Base-by-base conservation (phyloP, 306 rosid species). In the Acacia acuminata region DNA sequence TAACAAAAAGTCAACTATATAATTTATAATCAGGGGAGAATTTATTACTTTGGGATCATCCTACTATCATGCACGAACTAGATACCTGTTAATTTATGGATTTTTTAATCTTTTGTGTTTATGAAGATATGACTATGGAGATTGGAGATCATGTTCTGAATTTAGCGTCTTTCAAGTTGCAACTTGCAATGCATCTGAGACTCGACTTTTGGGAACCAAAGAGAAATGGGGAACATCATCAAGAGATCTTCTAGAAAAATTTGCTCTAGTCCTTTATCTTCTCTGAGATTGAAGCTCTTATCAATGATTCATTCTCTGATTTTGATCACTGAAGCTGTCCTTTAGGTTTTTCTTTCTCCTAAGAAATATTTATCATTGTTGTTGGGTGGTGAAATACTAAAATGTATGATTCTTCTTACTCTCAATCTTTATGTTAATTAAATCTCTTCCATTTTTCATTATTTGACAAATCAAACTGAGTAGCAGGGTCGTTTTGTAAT, bases 191-290 rank as follows among this genome's bases (percentile, higher is more conserved):
- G n/a, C n/a, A n/a, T n/a, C n/a, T 1, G 15, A 69, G 71, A 42
- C 82, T 55, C 47, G 17, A 25, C 13, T 51, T 45, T 20, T 16
- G 30, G 36, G 64, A 68, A 36, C 10, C 22, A 51, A 15, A 44
- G 48, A 27, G 75, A 84, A 76, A 72, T 80, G 72, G 77, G 12
- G n/a, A n/a, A n/a, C n/a, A n/a, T n/a, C n/a, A n/a, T n/a, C n/a
- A n/a, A n/a, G n/a, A n/a, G n/a, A n/a, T n/a, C n/a, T n/a, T n/a
- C n/a, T n/a, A n/a, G n/a, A n/a, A n/a, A n/a, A n/a, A n/a, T n/a
- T n/a, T n/a, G n/a, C n/a, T n/a, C 24, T 53, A 11, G 60, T 77
- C 80, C 27, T 53, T 43, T 19, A 70, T 60, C 69, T 64, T 70
- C 56, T 30, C 38, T 17, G 36, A 25, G 19, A 47, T 40, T 55